Base-by-base conservation (phyloP, 805 yeast species). In the Vanderwaltozyma polyspora region DNA sequence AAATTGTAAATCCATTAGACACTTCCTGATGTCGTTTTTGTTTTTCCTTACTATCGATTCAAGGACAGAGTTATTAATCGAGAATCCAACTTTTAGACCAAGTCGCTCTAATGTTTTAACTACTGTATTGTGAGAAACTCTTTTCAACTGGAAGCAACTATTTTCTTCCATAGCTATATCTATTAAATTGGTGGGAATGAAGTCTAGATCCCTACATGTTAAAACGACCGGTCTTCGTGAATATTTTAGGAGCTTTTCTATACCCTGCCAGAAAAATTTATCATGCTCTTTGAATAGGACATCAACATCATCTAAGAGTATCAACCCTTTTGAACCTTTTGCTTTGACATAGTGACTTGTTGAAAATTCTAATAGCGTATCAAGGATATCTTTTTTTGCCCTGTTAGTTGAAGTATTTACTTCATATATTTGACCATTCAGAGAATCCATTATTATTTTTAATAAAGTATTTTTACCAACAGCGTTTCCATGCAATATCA, bases 241-340 rank as follows among this genome's bases (percentile, higher is more conserved):
- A 13, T 70, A 66, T 25, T 65, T 63, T 26, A 85, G 55, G 11
- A 83, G 64, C 32, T 73, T 77, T 30, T 69, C 71, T 3, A 85
- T 66, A 2, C 79, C 74, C 1, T 66, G 49, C 95, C 96, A 91
- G 50, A 89, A 87, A 2, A 75, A 74, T 37, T 70, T 73, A 47
- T 91, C 97, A 22, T 71, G 74, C 27, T 69, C 74, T 35, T 74
- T 84, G 47, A 79, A 84, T 14, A 87, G 53, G 9, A 83, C 63
- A 51, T 89, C 95, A 27, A 82, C 87, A 47, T 89, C 95, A 45
- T 87, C 95, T 37, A 89, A 65, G 23, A 91, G 56, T 4, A 91
- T 76, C 5, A 85, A 61, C 6, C 89, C 86, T 38, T 73, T 67
- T n/a, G 52, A 43, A 11, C 45, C 44, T 27, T 48, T 48, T 32